Evolutionary conservation across 1,284 basidiomycete species (phyloP), one percentile per base, ranked within the genome.

Genomic region (Trametes hirsuta): DNA sequence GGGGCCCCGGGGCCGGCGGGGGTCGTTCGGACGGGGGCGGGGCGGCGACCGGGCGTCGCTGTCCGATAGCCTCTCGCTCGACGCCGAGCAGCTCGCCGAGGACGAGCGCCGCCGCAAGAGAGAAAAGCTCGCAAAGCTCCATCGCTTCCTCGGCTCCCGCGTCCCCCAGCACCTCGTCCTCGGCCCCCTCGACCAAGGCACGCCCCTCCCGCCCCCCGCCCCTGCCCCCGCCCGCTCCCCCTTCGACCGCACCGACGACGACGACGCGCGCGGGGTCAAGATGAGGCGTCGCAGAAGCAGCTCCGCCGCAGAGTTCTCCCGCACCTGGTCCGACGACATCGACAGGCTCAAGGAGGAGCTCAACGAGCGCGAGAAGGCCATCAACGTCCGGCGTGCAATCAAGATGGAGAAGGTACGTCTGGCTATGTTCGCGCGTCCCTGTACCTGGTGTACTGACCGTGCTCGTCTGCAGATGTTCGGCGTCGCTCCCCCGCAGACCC

Each of bases 351-450:
- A 83, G 72, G 88, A 86, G 69, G 85, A 88, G 59, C 78, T 92
- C 49, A 81, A 84, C 64, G 83, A 84, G 30, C 79, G 76, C 64
- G 90, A 92, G 70, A 91, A 90, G 75, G 87, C 88, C 14, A 81
- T 88, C 69, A 90, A 89, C 67, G 90, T 93, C 49, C 81, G 86
- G 54, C 76, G 91, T 49, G 91, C 90, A 35, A 79, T 87, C 68
- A 93, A 93, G 76, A 92, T 93, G 90, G 90, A 93, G 74, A 88
- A 88, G 84, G 90, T 90, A 58, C 47, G 79, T 73, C 42, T 55
- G 18, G 18, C 14, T 45, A 4, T 4, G 12, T 11, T 39, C 36
- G 22, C 21, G 25, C n/a, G 4, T 41, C 9, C 34, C n/a, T 14
- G 49, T 46, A 44, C 15, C 22, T 24, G 11, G 35, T 25, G 14